Evolutionary conservation across 2,329 filamentous ascomycete species (phyloP).

Genomic region (Hypoxylon sp.): DNA sequence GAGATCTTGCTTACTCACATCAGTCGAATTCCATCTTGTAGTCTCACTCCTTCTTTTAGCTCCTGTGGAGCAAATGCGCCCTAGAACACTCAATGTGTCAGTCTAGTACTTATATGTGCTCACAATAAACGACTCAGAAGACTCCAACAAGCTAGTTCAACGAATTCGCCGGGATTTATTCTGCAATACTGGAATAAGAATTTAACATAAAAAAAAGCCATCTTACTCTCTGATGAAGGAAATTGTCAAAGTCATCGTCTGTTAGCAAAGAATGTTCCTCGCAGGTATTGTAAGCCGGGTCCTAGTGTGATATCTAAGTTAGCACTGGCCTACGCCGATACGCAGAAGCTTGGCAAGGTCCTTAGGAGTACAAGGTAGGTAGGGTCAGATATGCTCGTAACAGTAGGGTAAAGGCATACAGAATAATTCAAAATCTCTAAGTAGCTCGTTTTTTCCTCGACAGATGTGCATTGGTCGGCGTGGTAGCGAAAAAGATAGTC

Average conservation of each 20-base stretch:
- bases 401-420: slow-evolving; percentile 55
- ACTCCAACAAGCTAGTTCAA: background rate
- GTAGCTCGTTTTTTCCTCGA: slow-evolving; percentile 67
- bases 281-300: slow-evolving; percentile 62
- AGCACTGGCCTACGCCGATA: slow-evolving; percentile 5
- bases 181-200: slow-evolving; percentile 9
- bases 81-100: slow-evolving; percentile 51
- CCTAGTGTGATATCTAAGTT: slow-evolving; percentile 53
- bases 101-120: background rate
- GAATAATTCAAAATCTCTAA: slow-evolving; percentile 72
- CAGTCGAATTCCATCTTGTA: slow-evolving; percentile 66
- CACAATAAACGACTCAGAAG: background rate
- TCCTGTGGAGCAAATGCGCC: slow-evolving; percentile 66
- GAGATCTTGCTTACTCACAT: slow-evolving; percentile 59
- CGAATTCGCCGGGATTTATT: slow-evolving; percentile 16
- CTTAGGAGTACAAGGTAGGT: slow-evolving; percentile 16
- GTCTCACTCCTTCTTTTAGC: slow-evolving; percentile 58
- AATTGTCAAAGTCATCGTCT: slow-evolving; percentile 70
- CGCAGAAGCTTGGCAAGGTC: slow-evolving; percentile 9
- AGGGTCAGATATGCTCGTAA: slow-evolving; percentile 1
- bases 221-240: slow-evolving; percentile 64
- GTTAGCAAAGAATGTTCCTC: slow-evolving; percentile 65
- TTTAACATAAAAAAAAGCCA: background rate
- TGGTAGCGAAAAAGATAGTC: slow-evolving; percentile 68
- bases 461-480: slow-evolving; percentile 62